phyloP scores from a whole-genome alignment of 371 early-diverging fungal species.

The Lichtheimia corymbifera region DNA sequence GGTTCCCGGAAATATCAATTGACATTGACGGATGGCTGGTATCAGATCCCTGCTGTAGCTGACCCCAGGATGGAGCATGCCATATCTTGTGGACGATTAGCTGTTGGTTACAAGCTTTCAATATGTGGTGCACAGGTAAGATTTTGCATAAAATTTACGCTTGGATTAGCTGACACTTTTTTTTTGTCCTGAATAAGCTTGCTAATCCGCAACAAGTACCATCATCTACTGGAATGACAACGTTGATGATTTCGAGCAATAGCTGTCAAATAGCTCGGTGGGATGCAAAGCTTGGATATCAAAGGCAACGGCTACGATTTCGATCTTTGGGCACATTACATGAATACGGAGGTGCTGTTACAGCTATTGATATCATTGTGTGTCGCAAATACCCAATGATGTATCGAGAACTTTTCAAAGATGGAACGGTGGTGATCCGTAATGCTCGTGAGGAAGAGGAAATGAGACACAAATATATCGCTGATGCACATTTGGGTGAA shows the following conservation, averaged over 20 bases:
- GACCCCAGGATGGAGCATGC: slow-evolving; percentile 59
- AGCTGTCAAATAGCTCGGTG: slow-evolving; percentile 63
- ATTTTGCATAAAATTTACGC: background rate
- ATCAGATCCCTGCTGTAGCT: slow-evolving; percentile 56
- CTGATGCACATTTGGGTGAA: slow-evolving; percentile 5
- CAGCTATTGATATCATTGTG: slow-evolving; percentile 69
- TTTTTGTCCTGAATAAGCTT: background rate
- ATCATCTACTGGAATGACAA: slow-evolving; percentile 8
- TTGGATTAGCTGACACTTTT: background rate
- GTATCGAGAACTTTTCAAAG: slow-evolving; percentile 55
- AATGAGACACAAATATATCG: slow-evolving; percentile 21
- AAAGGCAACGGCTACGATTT: slow-evolving; percentile 37
- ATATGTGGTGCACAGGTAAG: slow-evolving; percentile 67
- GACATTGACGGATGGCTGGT: slow-evolving; percentile 83
- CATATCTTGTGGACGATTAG: slow-evolving; percentile 42
- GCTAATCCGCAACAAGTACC: background rate
- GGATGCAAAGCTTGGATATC: slow-evolving; percentile 73
- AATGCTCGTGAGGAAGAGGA: slow-evolving; percentile 64
- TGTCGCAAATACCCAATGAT: slow-evolving; percentile 64
- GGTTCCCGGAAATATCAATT: slow-evolving; percentile 25
- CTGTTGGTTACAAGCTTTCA: slow-evolving; percentile 68
- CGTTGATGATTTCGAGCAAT: slow-evolving; percentile 58
- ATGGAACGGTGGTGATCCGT: slow-evolving; percentile 49
- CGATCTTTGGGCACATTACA: slow-evolving; percentile 41
- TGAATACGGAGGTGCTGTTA: slow-evolving; percentile 71